Evolutionary conservation across 495 filamentous ascomycete species (phyloP), one percentile per base, ranked within the genome.

Genomic region (Aspergillus panamensis): DNA sequence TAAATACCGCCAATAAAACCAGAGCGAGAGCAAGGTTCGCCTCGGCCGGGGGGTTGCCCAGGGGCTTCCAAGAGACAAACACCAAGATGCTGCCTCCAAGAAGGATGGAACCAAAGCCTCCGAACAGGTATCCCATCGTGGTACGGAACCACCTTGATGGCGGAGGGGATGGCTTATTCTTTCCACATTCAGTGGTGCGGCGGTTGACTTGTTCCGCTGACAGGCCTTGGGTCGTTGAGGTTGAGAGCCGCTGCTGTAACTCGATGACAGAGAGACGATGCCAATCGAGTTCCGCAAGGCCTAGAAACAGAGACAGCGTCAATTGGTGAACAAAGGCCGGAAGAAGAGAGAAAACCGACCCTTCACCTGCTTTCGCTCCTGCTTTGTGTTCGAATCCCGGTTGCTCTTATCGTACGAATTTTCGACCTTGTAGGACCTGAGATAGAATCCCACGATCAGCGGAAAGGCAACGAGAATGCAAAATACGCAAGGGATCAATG

Each of bases 1-100:
- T 62, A 59, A 86, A 88, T 0, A 91, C 86, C 8, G 78, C 77
- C 19, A 84, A 53, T 3, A 90, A 68, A 8, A 89, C 83, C 58
- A 87, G 83, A 4, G 81, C 86, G 4, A 89, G 73, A 1, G 84
- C 87, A 16, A 90, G 67, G 62, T 91, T 89, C 6, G 86, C 82
- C 16, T 72, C 51, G 0, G 82, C 70, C 1, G 87, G 87, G 1
- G 87, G 87, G 10, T 87, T 49, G 0, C 86, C 86, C 0, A 89
- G 81, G 6, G 87, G 87, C 45, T 83, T 85, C 86, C 85, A 90
- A 7, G 82, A 77, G 42, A 89, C 65, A 62, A 88, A 87, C 49
- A 89, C 83, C 6, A 91, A 75, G 25, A 88, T 78, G 21, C 77
- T 72, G 13, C 84, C 86, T 31, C 83, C 65, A 6, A 87, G 72